Base-by-base conservation (phyloP, 2,329 filamentous ascomycete genomes). In the Microdochium trichocladiopsis region DNA sequence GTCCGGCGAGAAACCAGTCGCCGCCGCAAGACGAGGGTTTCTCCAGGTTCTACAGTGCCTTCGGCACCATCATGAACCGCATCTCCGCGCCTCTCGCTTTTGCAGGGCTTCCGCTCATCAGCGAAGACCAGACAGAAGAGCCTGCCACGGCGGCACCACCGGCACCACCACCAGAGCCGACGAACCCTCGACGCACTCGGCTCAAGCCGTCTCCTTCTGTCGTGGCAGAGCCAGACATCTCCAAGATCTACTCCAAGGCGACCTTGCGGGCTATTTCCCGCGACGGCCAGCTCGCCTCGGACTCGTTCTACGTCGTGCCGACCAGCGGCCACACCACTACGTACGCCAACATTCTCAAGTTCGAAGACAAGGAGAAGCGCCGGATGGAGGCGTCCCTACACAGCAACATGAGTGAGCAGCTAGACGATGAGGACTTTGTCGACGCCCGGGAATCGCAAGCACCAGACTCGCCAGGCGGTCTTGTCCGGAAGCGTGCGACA, bases 291-390 rank as follows among this genome's bases (percentile, higher is more conserved):
- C 77, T 78, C 16, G 73, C 80, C 16, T 81, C 78, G 53, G 88
- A 88, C 61, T 94, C 88, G 9, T 99, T 99, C 72, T 97, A 96
- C 66, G 88, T 97, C 1, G 94, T 99, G 1, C 94, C 93, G 3
- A 88, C 89, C 0, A 90, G 88, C 18, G 93, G 94, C 4, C 91
- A 93, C 57, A 96, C 91, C 2, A 87, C 92, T 55, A 94, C 91
- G 0, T 99, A 97, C 64, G 92, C 94, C 47, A 91, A 88, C 56
- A 96, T 99, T 50, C 74, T 96, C 21, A 86, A 76, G 43, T 85
- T 82, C 59, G 83, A 81, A 33, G 80, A 84, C 57, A 86, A 86
- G 61, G 83, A 86, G 64, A 83, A 80, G 64, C 75, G 82, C 9
- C 79, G 83, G 10, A 66, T 80, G 50, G 79, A 74, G 23, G 76